Conservation (phyloP, 768 basidiomycete species). For the Tylopilus plumbeoviolaceoides region DNA sequence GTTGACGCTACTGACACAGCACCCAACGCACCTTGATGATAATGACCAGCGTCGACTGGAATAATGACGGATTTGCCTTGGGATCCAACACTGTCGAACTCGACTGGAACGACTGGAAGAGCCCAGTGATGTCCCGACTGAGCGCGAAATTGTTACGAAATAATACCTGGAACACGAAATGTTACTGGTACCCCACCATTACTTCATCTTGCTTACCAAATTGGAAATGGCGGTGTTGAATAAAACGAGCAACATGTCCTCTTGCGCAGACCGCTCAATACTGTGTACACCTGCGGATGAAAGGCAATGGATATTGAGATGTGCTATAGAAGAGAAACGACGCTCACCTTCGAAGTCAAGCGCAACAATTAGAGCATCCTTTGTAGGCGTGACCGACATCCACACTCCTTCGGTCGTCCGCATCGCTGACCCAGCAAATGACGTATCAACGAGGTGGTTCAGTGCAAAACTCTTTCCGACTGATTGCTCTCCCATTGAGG, state of each 20-base stretch:
- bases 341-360: constrained; percentile 58
- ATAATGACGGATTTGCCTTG: constrained; percentile 51
- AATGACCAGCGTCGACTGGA: constrained; percentile 55
- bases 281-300: constrained; percentile 47
- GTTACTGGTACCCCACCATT: neutral
- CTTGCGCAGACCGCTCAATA: constrained; percentile 60
- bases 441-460: constrained; percentile 60
- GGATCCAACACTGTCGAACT: constrained; percentile 57
- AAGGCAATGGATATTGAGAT: neutral
- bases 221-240: constrained; percentile 67
- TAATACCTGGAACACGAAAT: constrained; percentile 43
- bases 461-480: constrained; percentile 59
- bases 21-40: constrained; percentile 50
- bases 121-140: constrained; percentile 53
- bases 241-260: constrained; percentile 58
- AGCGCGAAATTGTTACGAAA: constrained; percentile 66
- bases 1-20: neutral
- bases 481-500: constrained; percentile 67
- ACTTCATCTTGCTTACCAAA: constrained; percentile 41
- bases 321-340: neutral
- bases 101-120: constrained; percentile 60
- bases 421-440: constrained; percentile 65
- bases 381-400: constrained; percentile 63
- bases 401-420: constrained; percentile 63
- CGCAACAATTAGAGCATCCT: constrained; percentile 50